Evolutionary conservation across 192 early-diverging fungal genomes (phyloP).

Genomic region (Coemansia sp.): DNA sequence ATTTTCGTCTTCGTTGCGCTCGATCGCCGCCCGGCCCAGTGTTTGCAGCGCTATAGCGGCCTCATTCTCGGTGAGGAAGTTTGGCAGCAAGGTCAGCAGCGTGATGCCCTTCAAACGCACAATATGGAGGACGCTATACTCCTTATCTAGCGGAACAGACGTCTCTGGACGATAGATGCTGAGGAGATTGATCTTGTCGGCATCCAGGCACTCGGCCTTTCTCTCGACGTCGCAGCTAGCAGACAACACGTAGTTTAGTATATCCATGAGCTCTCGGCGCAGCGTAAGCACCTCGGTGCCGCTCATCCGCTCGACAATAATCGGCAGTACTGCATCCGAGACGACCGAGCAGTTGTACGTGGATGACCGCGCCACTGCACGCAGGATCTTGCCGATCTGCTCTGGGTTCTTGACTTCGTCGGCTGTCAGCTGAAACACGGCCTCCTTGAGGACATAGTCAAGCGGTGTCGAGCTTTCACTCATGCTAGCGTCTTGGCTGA

Average conservation of each 20-base stretch:
- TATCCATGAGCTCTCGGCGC: constrained; percentile 61
- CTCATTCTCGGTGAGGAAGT: constrained; percentile 62
- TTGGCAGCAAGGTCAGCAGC: constrained; percentile 59
- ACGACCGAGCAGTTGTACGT: constrained; percentile 55
- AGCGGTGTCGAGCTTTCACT: constrained; percentile 32
- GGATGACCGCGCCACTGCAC: constrained; percentile 55
- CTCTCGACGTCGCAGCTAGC: constrained; percentile 55
- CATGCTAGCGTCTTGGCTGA: constrained; percentile 12
- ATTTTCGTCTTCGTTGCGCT: constrained; percentile 50
- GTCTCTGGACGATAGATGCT: constrained; percentile 68
- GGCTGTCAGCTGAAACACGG: constrained; percentile 55
- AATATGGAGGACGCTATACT: constrained; percentile 72
- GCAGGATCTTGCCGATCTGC: constrained; percentile 64
- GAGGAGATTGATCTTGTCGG: constrained; percentile 78
- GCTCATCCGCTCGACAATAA: constrained; percentile 61
- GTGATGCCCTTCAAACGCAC: constrained; percentile 72
- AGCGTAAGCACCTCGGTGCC: constrained; percentile 55
- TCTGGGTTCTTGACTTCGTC: constrained; percentile 70
- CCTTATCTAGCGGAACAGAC: constrained; percentile 61
- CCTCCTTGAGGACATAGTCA: constrained; percentile 60
- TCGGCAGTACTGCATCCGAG: constrained; percentile 61
- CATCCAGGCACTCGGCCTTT: constrained; percentile 56
- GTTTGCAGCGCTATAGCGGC: constrained; percentile 38
- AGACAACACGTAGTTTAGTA: constrained; percentile 71
- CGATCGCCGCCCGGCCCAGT: constrained; percentile 37